Percentiles rank a stretch among this genome's conserved stretches.
Evolutionary conservation across 2,329 filamentous ascomycete species (phyloP).

Genomic region (Talaromyces albobiverticillius): DNA sequence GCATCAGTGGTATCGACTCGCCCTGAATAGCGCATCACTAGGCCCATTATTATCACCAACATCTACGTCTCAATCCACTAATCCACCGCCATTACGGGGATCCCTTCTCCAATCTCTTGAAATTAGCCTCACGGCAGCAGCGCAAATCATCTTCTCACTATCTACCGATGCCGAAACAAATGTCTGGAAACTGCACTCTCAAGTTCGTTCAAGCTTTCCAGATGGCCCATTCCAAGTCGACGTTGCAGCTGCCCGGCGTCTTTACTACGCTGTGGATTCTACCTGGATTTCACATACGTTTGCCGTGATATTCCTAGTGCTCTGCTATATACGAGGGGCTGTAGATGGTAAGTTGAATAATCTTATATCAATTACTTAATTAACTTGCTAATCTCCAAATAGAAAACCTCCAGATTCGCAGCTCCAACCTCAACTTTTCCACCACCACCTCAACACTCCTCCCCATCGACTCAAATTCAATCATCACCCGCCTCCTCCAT

Average conservation of each 20-base stretch:
- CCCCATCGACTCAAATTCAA: background rate
- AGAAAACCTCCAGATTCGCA: conserved; percentile 6
- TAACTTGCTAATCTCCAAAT: background rate
- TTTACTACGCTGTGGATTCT: conserved; percentile 18
- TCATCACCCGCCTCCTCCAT: conserved; percentile 14
- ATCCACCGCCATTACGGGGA: background rate
- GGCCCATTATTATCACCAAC: conserved; percentile 3
- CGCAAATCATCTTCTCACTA: conserved; percentile 18
- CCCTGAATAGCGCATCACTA: conserved; percentile 5
- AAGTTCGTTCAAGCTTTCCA: conserved; percentile 15
- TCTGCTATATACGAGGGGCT: conserved; percentile 17
- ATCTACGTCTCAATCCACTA: too few species aligned
- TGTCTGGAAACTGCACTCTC: conserved; percentile 16
- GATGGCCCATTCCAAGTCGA: conserved; percentile 14
- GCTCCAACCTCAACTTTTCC: background rate
- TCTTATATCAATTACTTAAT: too few species aligned
- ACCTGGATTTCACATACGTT: conserved; percentile 20
- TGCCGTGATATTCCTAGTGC: conserved; percentile 16
- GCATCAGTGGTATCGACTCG: conserved; percentile 5
- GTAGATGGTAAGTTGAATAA: conserved; percentile 15
- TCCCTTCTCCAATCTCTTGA: conserved; percentile 11
- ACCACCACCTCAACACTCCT: background rate
- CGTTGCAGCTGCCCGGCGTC: conserved; percentile 10
- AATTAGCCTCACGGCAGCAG: conserved; percentile 16
- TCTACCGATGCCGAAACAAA: conserved; percentile 7